A percentile compares a stretch with the other conserved stretches of the same genome.
Evolutionary conservation across 371 early-diverging fungal genomes (phyloP).

Genomic region (Actinomortierella wolfii): DNA sequence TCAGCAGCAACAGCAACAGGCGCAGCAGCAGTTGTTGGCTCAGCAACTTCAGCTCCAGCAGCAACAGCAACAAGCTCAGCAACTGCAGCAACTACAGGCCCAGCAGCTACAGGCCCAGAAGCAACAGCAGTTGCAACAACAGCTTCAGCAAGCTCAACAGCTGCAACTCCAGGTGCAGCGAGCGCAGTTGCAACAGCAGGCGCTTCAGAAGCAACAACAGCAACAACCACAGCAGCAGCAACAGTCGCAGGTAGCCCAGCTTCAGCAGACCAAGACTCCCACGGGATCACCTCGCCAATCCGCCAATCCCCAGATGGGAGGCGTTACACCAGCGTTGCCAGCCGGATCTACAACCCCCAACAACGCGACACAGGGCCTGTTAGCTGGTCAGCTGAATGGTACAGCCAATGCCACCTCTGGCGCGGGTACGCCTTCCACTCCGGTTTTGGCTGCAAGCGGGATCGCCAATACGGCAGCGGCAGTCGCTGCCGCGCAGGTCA

Average conservation of each 20-base stretch:
- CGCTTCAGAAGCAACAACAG: conserved; percentile 7
- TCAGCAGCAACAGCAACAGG: conserved; percentile 13
- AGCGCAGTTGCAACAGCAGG: conserved; percentile 2
- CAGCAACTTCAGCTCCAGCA: conserved; percentile 21
- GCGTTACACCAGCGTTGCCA: conserved; percentile 33
- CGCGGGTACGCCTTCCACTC: conserved; percentile 41
- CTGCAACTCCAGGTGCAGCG: conserved; percentile 9
- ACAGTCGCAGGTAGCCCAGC: conserved; percentile 31
- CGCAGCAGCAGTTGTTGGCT: conserved; percentile 8
- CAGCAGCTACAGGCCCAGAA: conserved; percentile 17
- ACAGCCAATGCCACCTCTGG: conserved; percentile 30
- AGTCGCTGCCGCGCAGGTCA: conserved; percentile 6
- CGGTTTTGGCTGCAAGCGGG: conserved; percentile 24
- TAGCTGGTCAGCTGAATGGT: conserved; percentile 11
- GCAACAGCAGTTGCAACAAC: conserved; percentile 11
- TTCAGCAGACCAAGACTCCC: conserved; percentile 44
- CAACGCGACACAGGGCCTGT: no score
- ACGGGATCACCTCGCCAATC: conserved; percentile 44
- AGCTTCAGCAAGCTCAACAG: conserved; percentile 22
- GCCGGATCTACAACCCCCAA: conserved; percentile 41
- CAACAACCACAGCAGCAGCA: conserved; percentile 34
- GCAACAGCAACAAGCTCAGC: conserved; percentile 16
- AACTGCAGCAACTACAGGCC: conserved; percentile 13
- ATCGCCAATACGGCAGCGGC: conserved; percentile 21
- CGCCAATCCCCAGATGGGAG: conserved; percentile 42